phyloP scores from a whole-genome alignment of 768 basidiomycete species.

The Mycena pura region DNA sequence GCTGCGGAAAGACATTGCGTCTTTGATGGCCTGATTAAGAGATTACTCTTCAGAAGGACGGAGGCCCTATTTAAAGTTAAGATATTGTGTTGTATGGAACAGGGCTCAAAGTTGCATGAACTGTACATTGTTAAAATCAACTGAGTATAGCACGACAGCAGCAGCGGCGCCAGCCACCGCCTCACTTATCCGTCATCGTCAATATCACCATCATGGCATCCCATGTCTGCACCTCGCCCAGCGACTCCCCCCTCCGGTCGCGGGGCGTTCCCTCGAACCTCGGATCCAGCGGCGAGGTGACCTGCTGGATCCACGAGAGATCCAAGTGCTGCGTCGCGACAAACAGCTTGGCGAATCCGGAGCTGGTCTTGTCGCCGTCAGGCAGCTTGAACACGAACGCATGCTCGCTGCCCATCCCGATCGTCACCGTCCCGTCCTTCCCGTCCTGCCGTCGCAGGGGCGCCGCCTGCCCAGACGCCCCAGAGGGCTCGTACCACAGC shows the following conservation, averaged over 20 bases:
- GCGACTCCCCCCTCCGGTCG: neutral
- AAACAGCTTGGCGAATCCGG: conserved; percentile 55
- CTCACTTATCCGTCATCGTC: neutral
- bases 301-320: conserved; percentile 48
- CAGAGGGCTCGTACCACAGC: neutral
- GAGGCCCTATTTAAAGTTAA: too few relatives aligned
- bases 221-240: neutral
- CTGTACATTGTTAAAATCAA: too few relatives aligned
- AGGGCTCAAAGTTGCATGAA: too few relatives aligned
- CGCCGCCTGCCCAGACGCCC: neutral
- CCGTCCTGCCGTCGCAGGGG: neutral
- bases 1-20: neutral
- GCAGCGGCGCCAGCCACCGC: too few relatives aligned
- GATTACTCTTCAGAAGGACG: too few relatives aligned
- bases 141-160: too few relatives aligned
- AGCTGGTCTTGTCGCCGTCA: neutral
- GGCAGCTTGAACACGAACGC: neutral
- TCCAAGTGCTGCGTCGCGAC: conserved; percentile 51
- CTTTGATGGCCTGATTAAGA: too few relatives aligned
- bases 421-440: neutral
- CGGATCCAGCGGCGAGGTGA: neutral
- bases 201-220: neutral
- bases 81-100: too few relatives aligned
- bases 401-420: neutral
- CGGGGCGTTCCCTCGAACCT: neutral